phyloP scores from a whole-genome alignment of 2,329 filamentous ascomycete genomes.

The Calycina herbarum region DNA sequence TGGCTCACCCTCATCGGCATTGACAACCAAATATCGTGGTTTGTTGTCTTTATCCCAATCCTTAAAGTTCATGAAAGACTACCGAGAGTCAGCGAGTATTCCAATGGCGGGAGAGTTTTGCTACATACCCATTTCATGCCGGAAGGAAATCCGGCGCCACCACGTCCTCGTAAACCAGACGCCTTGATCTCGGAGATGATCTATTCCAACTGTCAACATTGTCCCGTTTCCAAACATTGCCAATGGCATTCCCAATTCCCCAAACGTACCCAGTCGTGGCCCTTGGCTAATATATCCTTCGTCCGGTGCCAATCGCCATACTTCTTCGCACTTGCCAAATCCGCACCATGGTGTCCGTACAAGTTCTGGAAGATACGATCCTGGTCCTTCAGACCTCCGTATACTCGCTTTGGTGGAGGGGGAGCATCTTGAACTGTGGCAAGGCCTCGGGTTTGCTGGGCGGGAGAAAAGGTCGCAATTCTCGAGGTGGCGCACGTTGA shows the following conservation, averaged over 20 bases:
- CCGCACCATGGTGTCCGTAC: constrained; percentile 87
- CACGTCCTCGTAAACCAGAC: constrained; percentile 90
- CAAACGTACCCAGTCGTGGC: constrained; percentile 78
- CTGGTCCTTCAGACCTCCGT: constrained; percentile 90
- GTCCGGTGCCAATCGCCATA: constrained; percentile 99
- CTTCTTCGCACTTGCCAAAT: constrained; percentile 92
- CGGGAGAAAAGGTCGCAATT: constrained; percentile 42
- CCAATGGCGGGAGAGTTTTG: background rate
- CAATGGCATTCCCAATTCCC: constrained; percentile 7
- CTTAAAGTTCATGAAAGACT: constrained; percentile 99
- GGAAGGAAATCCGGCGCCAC: constrained; percentile 96
- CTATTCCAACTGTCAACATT: constrained; percentile 43
- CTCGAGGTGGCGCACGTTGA: constrained; percentile 30
- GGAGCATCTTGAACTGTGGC: constrained; percentile 76
- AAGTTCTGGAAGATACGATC: constrained; percentile 99
- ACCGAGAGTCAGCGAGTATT: constrained; percentile 27
- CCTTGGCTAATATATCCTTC: constrained; percentile 96
- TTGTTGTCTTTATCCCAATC: constrained; percentile 98
- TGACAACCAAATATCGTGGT: constrained; percentile 95
- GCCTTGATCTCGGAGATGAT: constrained; percentile 98
- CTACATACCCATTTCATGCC: constrained; percentile 94
- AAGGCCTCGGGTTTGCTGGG: constrained; percentile 66
- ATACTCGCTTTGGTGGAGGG: constrained; percentile 65
- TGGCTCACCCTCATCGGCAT: constrained; percentile 97
- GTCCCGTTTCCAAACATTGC: background rate